A percentile compares a stretch with the other conserved stretches of the same genome.
These are phyloP conservation scores for Phragmites australis DNA, from an alignment of 176 grass and related monocot species.

Conservation along the genomic window DNA sequence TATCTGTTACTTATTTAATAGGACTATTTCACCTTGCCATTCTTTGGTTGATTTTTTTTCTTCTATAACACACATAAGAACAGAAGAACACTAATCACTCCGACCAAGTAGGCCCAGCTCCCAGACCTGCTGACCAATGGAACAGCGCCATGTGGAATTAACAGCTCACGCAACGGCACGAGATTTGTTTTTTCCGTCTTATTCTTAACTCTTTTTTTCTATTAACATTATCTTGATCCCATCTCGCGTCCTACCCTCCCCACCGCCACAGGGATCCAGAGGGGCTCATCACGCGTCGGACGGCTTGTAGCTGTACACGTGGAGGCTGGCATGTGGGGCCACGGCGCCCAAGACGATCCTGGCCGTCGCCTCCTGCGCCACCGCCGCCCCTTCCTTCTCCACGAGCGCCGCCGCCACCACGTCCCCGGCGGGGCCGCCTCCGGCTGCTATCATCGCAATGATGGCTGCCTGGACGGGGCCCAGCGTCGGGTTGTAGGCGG, in stretches of 20 bases:
- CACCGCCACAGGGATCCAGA: neutral
- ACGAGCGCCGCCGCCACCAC: slow-evolving; percentile 76
- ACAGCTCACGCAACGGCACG: slow-evolving; percentile 35
- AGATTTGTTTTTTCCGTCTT: slow-evolving; percentile 32
- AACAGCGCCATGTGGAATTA: slow-evolving; percentile 27
- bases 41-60: neutral
- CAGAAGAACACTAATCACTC: slow-evolving; percentile 4
- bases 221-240: slow-evolving; percentile 48
- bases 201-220: slow-evolving; percentile 34
- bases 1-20: neutral
- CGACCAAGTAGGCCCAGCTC: neutral
- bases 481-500: slow-evolving; percentile 92
- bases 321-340: slow-evolving; percentile 60
- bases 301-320: slow-evolving; percentile 75
- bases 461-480: slow-evolving; percentile 85
- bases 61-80: slow-evolving; percentile 3
- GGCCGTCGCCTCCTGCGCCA: slow-evolving; percentile 76
- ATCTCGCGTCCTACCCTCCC: slow-evolving; percentile 26
- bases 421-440: slow-evolving; percentile 30
- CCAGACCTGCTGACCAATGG: slow-evolving; percentile 8
- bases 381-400: slow-evolving; percentile 61
- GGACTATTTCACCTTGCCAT: neutral
- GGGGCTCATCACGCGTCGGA: slow-evolving; percentile 49
- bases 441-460: slow-evolving; percentile 57
- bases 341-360: slow-evolving; percentile 74